These are phyloP conservation scores for Hordeum pubiflorum DNA, from an alignment of 202 grass and related monocot genomes.

Conservation along the genomic window DNA sequence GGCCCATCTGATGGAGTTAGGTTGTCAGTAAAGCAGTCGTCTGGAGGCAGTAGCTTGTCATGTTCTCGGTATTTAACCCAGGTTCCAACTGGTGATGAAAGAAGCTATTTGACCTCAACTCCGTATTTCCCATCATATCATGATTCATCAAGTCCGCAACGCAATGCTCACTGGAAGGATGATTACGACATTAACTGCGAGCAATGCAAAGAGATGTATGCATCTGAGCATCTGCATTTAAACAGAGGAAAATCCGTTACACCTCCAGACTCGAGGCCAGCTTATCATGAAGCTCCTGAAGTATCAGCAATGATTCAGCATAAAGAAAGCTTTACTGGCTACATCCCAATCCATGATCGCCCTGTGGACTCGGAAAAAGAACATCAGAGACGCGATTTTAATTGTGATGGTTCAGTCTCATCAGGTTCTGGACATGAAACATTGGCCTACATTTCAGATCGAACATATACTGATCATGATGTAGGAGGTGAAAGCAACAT, in stretches of 20 bases:
- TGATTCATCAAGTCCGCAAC: conserved; percentile 6
- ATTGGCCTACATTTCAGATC: not conserved
- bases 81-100: not conserved
- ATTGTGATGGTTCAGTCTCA: not conserved
- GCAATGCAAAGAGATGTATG: conserved; percentile 9
- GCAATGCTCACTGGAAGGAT: conserved; percentile 9
- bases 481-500: conserved; percentile 21
- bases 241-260: conserved; percentile 1
- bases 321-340: conserved; percentile 21
- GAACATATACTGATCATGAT: not conserved
- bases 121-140: not conserved
- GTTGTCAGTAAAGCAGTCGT: not conserved
- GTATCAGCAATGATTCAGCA: conserved; percentile 5
- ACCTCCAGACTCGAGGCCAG: not conserved
- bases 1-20: conserved; percentile 14
- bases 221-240: conserved; percentile 5
- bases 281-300: not conserved
- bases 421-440: conserved; percentile 18
- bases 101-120: not conserved
- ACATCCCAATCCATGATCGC: conserved; percentile 1
- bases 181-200: conserved; percentile 20
- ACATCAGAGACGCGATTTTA: not conserved
- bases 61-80: conserved; percentile 24
- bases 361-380: not conserved
- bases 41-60: not conserved